A percentile compares a stretch with the other conserved stretches of the same genome.
Evolutionary conservation across 352 stramenopile species (phyloP).

Genomic region (Phytopythium ostracodes): DNA sequence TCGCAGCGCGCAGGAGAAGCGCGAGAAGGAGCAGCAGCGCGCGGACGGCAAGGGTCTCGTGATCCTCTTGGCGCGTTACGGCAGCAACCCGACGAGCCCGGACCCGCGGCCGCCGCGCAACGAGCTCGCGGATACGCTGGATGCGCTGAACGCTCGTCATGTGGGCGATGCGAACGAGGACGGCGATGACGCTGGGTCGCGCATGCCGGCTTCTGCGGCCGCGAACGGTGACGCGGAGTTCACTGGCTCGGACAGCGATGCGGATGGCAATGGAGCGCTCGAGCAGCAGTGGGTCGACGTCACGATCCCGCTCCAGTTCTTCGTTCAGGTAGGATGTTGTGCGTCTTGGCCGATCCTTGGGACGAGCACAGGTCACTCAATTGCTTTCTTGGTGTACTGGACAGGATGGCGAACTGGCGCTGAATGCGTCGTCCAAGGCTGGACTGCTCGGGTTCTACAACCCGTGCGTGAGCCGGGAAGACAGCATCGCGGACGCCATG

Average conservation of each 20-base stretch:
- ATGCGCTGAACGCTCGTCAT: constrained; percentile 7
- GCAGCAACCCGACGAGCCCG: constrained; percentile 60
- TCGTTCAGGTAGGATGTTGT: constrained; percentile 66
- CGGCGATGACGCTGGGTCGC: constrained; percentile 17
- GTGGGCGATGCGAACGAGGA: constrained; percentile 14
- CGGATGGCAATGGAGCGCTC: constrained; percentile 14
- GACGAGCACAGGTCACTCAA: background rate
- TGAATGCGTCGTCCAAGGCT: constrained; percentile 57
- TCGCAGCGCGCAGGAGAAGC: constrained; percentile 57
- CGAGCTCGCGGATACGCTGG: constrained; percentile 15
- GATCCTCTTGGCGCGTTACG: constrained; percentile 72
- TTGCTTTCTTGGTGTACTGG: constrained; percentile 1
- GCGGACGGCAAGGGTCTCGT: constrained; percentile 51
- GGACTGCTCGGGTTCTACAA: constrained; percentile 81
- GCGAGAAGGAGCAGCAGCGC: constrained; percentile 37
- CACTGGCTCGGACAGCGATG: constrained; percentile 5
- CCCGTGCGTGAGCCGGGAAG: constrained; percentile 50
- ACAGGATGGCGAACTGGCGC: constrained; percentile 54
- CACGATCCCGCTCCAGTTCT: constrained; percentile 77
- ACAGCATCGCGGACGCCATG: constrained; percentile 31
- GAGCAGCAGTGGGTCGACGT: constrained; percentile 72
- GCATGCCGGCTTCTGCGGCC: constrained; percentile 9
- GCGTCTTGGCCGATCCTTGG: too few relatives aligned
- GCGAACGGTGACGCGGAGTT: constrained; percentile 13
- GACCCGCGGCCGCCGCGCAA: constrained; percentile 28